A percentile compares a stretch with the other conserved stretches of the same genome.
These are phyloP conservation scores for Chimonanthus praecox DNA, from an alignment of 164 flowering plant species.

Conservation along the genomic window DNA sequence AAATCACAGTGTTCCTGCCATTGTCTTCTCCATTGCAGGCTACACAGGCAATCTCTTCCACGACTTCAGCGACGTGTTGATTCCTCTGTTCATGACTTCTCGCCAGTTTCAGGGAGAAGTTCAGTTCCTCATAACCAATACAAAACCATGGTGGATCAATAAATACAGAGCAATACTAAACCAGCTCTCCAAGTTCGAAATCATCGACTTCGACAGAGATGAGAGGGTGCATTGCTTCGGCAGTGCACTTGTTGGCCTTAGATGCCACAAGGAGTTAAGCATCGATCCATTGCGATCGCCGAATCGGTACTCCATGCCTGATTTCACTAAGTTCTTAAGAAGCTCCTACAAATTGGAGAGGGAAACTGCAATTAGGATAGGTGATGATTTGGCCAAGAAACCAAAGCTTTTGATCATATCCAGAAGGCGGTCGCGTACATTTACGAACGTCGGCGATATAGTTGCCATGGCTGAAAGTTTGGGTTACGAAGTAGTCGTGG, in stretches of 20 bases:
- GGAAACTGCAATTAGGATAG: neutral
- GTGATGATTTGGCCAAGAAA: neutral
- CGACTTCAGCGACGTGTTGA: slow-evolving; percentile 23
- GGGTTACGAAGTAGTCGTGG: slow-evolving; percentile 23
- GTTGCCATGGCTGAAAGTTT: slow-evolving; percentile 12
- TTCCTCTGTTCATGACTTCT: slow-evolving; percentile 33
- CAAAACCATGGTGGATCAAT: slow-evolving; percentile 11
- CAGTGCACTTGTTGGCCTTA: slow-evolving; percentile 22
- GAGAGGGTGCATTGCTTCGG: slow-evolving; percentile 23
- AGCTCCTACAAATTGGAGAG: slow-evolving; percentile 17
- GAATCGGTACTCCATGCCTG: slow-evolving; percentile 9
- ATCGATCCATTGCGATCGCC: slow-evolving; percentile 16
- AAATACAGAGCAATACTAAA: slow-evolving; percentile 17
- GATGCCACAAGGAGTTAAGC: slow-evolving; percentile 14
- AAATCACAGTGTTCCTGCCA: slow-evolving; percentile 17
- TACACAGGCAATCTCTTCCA: slow-evolving; percentile 27
- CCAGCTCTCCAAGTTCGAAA: slow-evolving; percentile 13
- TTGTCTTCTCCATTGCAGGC: slow-evolving; percentile 26
- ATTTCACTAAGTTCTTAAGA: slow-evolving; percentile 21
- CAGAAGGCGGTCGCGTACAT: slow-evolving; percentile 10
- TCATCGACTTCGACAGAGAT: slow-evolving; percentile 18
- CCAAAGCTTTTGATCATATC: slow-evolving; percentile 28
- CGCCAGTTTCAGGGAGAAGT: slow-evolving; percentile 16
- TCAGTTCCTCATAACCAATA: slow-evolving; percentile 20
- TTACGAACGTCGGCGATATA: slow-evolving; percentile 14